Base-by-base conservation (phyloP, 2,329 filamentous ascomycete species). In the Fusarium zealandicum region DNA sequence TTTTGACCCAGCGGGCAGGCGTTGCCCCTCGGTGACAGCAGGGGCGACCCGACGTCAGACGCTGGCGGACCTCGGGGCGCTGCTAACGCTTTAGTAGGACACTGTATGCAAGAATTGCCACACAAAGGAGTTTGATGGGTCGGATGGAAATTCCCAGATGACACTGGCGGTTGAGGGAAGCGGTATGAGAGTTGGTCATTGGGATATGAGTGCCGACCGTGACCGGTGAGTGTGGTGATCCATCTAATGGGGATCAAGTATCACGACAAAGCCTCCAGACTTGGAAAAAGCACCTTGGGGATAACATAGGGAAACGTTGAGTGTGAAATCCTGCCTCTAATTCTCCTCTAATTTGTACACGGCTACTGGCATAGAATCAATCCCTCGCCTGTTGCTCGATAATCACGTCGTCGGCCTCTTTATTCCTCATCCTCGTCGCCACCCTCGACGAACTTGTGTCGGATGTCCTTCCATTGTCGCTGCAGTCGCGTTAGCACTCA, bases 391-490 rank as follows among this genome's bases (percentile, higher is more conserved):
- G 32, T 47, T 53, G 57, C 59, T 59, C 55, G 38, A 56, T 56
- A 60, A 50, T 51, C 43, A 54, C 39, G 46, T 51, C 45, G 42
- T 45, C 49, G 47, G 30, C 39, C 51, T 40, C 44, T 54, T 48
- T 63, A 57, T 65, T 64, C 58, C 57, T 61, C 65, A 54, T 67
- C 70, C 66, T 78, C 75, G 64, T 90, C 87, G 51, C 81, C 84
- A 55, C 82, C 82, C 78, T 90, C 79, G 70, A 96, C 76, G 78
- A 96, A 99, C 78, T 84, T 88, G 76, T 88, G 80, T 80, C 96
- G 93, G 82, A 99, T 97, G 76, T 99, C 95, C 85, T 97, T 97
- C 95, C 95, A 98, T 96, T 97, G 93, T 72, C 93, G 92, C 93
- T 98, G 63, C 25, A 42, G 45, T 33, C 17, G 35, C 9, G 61